Percentiles rank a stretch among this genome's conserved stretches.
phyloP scores from a whole-genome alignment of 139 green algal species.

The Trebouxia sp. region DNA sequence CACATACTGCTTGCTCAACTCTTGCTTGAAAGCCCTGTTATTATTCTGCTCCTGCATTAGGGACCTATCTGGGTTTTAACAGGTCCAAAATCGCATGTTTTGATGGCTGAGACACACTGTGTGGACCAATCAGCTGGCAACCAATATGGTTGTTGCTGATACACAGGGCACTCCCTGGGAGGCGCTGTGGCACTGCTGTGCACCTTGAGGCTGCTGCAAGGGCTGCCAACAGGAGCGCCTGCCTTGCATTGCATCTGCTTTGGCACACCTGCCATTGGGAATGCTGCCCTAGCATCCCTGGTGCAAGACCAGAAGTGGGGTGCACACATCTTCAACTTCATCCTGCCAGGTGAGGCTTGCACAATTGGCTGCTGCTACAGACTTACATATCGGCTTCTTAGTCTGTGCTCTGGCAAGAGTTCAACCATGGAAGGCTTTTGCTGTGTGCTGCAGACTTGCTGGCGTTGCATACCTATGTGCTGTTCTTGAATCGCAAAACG shows the following conservation, averaged over 20 bases:
- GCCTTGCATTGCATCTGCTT: conserved; percentile 60
- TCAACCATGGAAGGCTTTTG: too few species aligned
- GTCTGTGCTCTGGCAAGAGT: too few species aligned
- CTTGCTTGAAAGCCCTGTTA: too few species aligned
- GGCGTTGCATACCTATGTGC: too few species aligned
- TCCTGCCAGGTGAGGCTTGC: conserved; percentile 55
- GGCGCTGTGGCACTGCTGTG: conserved; percentile 77
- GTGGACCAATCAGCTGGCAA: not conserved
- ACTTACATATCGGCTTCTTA: too few species aligned
- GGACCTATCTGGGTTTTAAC: too few species aligned
- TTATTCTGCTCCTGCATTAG: too few species aligned
- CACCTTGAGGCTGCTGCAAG: conserved; percentile 62
- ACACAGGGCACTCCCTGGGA: conserved; percentile 69
- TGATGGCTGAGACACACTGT: too few species aligned
- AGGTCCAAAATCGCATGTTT: too few species aligned
- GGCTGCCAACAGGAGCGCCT: conserved; percentile 33
- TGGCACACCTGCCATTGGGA: conserved; percentile 74
- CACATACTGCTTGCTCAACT: too few species aligned
- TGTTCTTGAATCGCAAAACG: too few species aligned
- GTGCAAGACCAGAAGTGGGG: conserved; percentile 62
- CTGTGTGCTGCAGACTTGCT: too few species aligned
- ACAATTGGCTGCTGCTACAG: not conserved
- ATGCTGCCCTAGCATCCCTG: conserved; percentile 62
- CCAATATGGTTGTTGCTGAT: not conserved
- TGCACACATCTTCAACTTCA: conserved; percentile 59